Evolutionary conservation across 2,329 filamentous ascomycete genomes (phyloP), one percentile per base, ranked within the genome.

Genomic region (Fusarium sp.): DNA sequence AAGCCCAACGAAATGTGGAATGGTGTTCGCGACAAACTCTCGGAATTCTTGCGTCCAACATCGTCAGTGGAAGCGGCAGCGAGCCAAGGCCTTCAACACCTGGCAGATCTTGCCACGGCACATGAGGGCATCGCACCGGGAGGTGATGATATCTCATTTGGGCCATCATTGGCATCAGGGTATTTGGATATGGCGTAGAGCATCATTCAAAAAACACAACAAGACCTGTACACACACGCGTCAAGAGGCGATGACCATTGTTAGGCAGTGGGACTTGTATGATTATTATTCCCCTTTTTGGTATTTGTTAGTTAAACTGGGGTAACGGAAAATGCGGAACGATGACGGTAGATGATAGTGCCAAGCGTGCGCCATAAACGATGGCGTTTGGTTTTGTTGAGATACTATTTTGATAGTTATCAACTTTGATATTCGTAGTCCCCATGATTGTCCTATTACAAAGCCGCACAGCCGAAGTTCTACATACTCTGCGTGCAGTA

Each of bases 41-140:
- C 76, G 17, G 80, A 82, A 34, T 78, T 78, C 34, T 70, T 80
- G 52, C 83, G 72, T 73, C 83, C 78, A 75, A 81, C 78, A 66
- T 83, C 80, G 26, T 82, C 80, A 22, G 81, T 80, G 26, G 83
- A 83, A 70, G 80, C 81, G 28, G 82, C 84, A 54, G 85, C 82
- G 60, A 90, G 84, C 78, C 87, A 85, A 69, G 87, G 88, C 39
- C 82, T 93, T 56, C 89, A 92, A 79, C 89, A 88, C 68, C 82
- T 92, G 14, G 90, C 89, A 13, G 89, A 92, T 73, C 75, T 88
- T 54, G 87, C 87, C 12, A 87, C 86, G 10, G 85, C 85, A 12
- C 83, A 82, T 34, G 81, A 83, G 65, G 79, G 79, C 26, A 77
- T 80, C 30, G 75, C 78, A 13, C 75, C 73, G 11, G 80, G 74